A percentile compares a stretch with the other conserved stretches of the same genome.
Conservation (phyloP, 345 rosid genomes). For the Anacardium occidentale region DNA sequence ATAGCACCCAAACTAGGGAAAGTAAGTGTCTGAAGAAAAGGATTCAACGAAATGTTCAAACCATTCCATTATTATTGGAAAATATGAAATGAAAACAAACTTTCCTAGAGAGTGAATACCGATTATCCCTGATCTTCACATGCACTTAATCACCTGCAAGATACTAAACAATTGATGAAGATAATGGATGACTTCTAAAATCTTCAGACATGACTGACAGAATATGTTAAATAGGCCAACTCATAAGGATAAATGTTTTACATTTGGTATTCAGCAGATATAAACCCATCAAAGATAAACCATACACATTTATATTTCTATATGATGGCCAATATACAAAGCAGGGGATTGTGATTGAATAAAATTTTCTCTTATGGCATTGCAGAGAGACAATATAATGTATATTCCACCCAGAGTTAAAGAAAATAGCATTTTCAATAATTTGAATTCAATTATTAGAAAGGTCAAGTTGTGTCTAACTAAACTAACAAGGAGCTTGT, state of each 20-base stretch:
- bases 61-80: background rate
- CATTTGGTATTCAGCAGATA: background rate
- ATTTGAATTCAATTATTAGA: background rate
- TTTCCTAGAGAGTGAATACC: background rate
- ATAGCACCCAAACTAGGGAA: background rate
- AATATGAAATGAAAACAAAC: background rate
- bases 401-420: background rate
- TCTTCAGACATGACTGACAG: background rate
- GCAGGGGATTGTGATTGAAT: background rate
- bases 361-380: too few species aligned
- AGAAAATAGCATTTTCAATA: background rate
- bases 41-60: background rate
- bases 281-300: background rate
- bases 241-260: background rate
- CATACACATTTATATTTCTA: too few species aligned
- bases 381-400: background rate
- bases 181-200: background rate
- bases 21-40: background rate
- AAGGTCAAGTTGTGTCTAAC: background rate
- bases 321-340: background rate
- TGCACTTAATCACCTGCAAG: background rate
- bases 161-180: background rate
- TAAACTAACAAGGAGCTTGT: background rate
- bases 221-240: background rate
- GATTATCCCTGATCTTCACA: background rate